These are phyloP conservation scores for Phytophthora tubulina DNA, from an alignment of 352 stramenopile genomes.

Conservation along the genomic window DNA sequence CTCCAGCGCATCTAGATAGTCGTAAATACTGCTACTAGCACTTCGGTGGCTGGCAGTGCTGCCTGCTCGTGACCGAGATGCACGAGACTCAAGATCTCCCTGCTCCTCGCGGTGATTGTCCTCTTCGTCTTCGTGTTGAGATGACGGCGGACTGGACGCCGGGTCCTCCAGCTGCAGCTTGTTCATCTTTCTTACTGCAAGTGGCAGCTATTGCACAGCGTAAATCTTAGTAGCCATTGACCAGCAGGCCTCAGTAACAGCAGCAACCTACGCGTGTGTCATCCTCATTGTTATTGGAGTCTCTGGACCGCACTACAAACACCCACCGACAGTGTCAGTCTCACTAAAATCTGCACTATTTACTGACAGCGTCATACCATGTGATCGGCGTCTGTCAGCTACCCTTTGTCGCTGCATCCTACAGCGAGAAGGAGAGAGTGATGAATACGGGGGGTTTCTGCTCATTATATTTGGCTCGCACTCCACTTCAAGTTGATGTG, in stretches of 20 bases:
- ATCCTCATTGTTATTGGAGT: constrained; percentile 26
- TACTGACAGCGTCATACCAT: constrained; percentile 14
- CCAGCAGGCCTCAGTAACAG: background rate
- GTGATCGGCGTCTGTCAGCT: constrained; percentile 8
- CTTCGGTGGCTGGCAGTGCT: constrained; percentile 25
- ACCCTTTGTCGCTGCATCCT: constrained; percentile 36
- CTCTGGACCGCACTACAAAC: constrained; percentile 27
- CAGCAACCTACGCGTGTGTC: constrained; percentile 21
- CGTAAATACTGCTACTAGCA: constrained; percentile 69
- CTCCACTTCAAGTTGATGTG: constrained; percentile 43
- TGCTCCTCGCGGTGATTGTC: constrained; percentile 26
- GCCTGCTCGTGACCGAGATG: constrained; percentile 34
- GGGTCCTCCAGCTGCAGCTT: constrained; percentile 62
- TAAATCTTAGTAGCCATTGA: constrained; percentile 13
- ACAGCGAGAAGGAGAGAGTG: background rate
- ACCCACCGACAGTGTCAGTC: constrained; percentile 7
- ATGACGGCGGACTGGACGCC: constrained; percentile 39
- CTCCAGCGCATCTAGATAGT: constrained; percentile 83
- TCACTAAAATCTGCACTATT: background rate
- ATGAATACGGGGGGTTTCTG: constrained; percentile 30
- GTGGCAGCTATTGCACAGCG: constrained; percentile 21
- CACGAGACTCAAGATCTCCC: constrained; percentile 41
- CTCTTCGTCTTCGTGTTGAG: constrained; percentile 48
- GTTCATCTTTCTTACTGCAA: constrained; percentile 33
- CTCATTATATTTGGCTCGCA: constrained; percentile 21